Base-by-base conservation (phyloP, 306 rosid species). In the Dicorynia guianensis region DNA sequence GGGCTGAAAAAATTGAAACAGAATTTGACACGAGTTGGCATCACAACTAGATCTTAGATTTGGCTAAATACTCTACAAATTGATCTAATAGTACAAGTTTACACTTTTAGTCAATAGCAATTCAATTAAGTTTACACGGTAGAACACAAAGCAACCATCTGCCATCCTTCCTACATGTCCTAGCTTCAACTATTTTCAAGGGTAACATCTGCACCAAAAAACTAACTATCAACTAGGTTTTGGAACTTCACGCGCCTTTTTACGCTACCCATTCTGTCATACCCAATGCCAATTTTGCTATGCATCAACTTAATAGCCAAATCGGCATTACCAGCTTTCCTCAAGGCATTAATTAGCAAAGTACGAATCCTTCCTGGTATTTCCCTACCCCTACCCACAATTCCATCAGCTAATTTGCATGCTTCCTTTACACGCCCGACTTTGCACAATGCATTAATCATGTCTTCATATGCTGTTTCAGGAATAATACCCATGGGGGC, bases 331-430 rank as follows among this genome's bases (percentile, higher is more conserved):
- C 97, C 93, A 39, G 97, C 87, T 77, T 90, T 92, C 87, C 97
- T 91, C 85, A 89, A 82, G 73, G 93, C 94, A 85, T 90, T 89
- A 76, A 92, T 92, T 52, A 92, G 70, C 68, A 85, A 44, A 18
- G 97, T 95, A 12, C 93, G 86, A 63, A 95, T 64, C 75, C 75
- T 91, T 55, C 97, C 97, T 0, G 97, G 97, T 74, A 89, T 86
- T 83, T 95, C 97, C 85, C 97, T 79, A 5, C 98, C 98, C 71
- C 97, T 81, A 46, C 90, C 97, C 71, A 90, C 96, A 74, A 92
- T 82, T 44, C 98, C 99, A 80, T 95, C 98, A 6, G 99, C 97
- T 80, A 95, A 83, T 58, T 92, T 92, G 88, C 97, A 95, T 19
- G 97, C 97, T 76, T 88, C 98, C 85, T 82, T 92, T 74, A 89